Base-by-base conservation (phyloP, 148 eudicot species). In the Amaranthus cruentus region DNA sequence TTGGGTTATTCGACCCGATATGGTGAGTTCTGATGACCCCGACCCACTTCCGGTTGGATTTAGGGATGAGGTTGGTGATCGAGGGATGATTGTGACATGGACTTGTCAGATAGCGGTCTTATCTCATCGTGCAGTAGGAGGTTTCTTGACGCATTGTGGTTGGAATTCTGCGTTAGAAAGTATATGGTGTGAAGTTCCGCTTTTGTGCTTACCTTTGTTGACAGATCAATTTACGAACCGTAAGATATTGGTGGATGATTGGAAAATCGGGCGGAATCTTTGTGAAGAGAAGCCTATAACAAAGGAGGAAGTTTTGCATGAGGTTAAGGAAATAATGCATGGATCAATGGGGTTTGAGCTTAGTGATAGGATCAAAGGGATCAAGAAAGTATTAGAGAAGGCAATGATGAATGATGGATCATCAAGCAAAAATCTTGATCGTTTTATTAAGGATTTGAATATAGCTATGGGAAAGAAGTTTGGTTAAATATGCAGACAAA, bases 1-100 rank as follows among this genome's bases (percentile, higher is more conserved):
- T 63, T 88, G 96, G 96, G 96, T 85, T 62, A 77, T 90, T 14
- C 81, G 96, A 38, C 86, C 85, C 9, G 81, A 78, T 68, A 73
- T 78, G 77, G 81, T 78, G 47, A 73, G 81, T 48, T 78, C 81
- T 0, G 70, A 73, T 54, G 69, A 73, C 12, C 61, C 64, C 2
- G 65, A 78, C 6, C 81, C 81, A 3, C 76, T 78, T 6, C 81
- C 81, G 1, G 1, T 3, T 9, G 81, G 76, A 64, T 78, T 73
- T 4, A 62, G 55, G 58, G 66, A 78, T 48, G 81, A 73, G 77
- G 81, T 78, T 59, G 8, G 71, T 55, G 81, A 68, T 14, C 73
- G 77, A 21, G 81, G 73, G 63, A 68, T 78, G 71, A 62, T 68
- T 28, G 77, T 78, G n/a, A 73, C 77, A 4, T 78, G 81, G 81